Percentiles rank a stretch among this genome's conserved stretches.
Conservation (phyloP, 1,139 yeast genomes). For the Yueomyces sp. region DNA sequence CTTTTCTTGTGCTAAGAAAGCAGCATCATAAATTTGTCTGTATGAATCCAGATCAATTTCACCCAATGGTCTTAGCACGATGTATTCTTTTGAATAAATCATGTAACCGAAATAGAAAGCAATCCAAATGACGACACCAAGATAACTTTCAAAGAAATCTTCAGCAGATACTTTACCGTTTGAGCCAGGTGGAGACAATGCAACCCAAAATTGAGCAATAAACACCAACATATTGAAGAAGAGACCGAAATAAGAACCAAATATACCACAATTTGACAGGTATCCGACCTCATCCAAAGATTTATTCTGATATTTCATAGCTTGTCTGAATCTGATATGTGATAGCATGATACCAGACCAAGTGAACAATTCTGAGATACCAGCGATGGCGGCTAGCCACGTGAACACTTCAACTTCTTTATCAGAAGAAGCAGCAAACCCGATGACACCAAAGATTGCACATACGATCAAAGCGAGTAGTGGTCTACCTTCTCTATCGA, state of each 20-base stretch:
- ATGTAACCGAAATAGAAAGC: conserved; percentile 40
- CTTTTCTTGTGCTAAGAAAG: conserved; percentile 49
- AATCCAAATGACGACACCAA: conserved; percentile 46
- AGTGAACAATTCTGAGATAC: conserved; percentile 71
- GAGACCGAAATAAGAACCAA: conserved; percentile 61
- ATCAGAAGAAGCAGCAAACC: conserved; percentile 41
- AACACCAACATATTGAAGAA: conserved; percentile 49
- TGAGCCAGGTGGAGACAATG: conserved; percentile 11
- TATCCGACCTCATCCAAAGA: conserved; percentile 54
- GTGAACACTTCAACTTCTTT: conserved; percentile 53
- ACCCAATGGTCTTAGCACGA: conserved; percentile 31
- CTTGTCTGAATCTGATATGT: conserved; percentile 67
- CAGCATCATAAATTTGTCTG: conserved; percentile 57
- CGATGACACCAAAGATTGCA: conserved; percentile 38
- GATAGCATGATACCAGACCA: conserved; percentile 73
- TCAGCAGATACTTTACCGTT: conserved; percentile 28
- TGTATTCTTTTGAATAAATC: conserved; percentile 42
- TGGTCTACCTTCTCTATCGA: conserved; percentile 53
- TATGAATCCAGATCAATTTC: conserved; percentile 54
- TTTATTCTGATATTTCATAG: conserved; percentile 53
- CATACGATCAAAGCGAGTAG: conserved; percentile 33
- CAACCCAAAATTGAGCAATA: conserved; percentile 41
- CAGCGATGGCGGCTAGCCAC: conserved; percentile 77
- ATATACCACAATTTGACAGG: conserved; percentile 51
- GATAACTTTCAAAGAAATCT: conserved; percentile 42